These are phyloP conservation scores for apple (Malus domestica) DNA, from an alignment of 306 rosid genomes.

Conservation along the genomic window DNA sequence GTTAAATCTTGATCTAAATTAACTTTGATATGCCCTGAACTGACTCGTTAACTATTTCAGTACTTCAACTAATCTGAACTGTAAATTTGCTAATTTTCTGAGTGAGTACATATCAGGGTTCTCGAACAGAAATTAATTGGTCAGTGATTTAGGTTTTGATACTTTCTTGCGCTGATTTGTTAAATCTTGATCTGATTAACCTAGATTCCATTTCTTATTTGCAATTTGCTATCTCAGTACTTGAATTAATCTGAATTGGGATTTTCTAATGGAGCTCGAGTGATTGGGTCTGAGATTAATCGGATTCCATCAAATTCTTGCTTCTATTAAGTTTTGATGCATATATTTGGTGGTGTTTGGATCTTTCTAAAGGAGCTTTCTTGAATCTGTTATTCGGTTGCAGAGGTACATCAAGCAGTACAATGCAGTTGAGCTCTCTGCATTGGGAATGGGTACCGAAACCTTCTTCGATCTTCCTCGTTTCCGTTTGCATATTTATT, in stretches of 20 bases:
- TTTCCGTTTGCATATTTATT: background rate
- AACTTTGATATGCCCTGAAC: background rate
- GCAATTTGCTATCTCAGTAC: no score
- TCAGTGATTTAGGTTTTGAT: no score
- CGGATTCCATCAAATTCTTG: background rate
- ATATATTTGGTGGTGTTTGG: background rate
- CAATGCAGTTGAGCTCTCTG: slow-evolving; percentile 56
- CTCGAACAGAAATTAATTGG: background rate
- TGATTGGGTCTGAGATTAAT: background rate
- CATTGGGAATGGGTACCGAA: slow-evolving; percentile 52
- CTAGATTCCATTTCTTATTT: no score
- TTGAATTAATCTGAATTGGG: no score
- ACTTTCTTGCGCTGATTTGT: no score
- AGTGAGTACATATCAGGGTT: background rate
- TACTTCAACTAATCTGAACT: background rate
- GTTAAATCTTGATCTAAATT: background rate
- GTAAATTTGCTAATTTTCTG: background rate
- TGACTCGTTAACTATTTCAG: background rate
- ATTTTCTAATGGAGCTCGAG: background rate
- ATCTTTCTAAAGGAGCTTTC: background rate
- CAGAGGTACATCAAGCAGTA: slow-evolving; percentile 56
- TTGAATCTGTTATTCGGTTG: slow-evolving; percentile 16
- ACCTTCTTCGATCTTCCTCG: slow-evolving; percentile 8
- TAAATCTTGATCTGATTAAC: no score
- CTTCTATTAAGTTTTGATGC: background rate